phyloP scores from a whole-genome alignment of 2,329 filamentous ascomycete species.

The Talaromyces sp. region DNA sequence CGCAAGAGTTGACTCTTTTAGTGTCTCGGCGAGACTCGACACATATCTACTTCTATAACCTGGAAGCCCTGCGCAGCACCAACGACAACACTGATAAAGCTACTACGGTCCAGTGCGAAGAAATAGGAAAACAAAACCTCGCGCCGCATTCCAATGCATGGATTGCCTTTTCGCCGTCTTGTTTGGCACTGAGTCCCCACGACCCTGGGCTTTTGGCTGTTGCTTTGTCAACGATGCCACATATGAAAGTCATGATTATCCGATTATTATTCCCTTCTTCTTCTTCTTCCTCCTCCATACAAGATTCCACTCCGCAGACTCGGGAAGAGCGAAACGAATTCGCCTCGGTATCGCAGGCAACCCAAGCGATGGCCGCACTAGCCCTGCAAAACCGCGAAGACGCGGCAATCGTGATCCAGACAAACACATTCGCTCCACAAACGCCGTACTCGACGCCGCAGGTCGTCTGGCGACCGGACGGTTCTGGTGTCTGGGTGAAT shows the following conservation, averaged over 20 bases:
- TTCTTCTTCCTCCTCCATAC: not conserved
- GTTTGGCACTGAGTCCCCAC: slow-evolving; percentile 52
- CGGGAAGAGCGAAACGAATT: slow-evolving; percentile 2
- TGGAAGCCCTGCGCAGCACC: slow-evolving; percentile 2
- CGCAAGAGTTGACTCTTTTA: slow-evolving; percentile 45
- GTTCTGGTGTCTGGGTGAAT: slow-evolving; percentile 60
- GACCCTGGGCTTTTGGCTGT: slow-evolving; percentile 54
- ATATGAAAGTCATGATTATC: slow-evolving; percentile 60
- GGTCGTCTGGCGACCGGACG: slow-evolving; percentile 58
- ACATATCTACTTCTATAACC: slow-evolving; percentile 52
- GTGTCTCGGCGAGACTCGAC: slow-evolving; percentile 56
- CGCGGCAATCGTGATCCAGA: slow-evolving; percentile 56
- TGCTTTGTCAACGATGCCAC: slow-evolving; percentile 56
- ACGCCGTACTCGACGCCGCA: slow-evolving; percentile 61
- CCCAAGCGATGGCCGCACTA: slow-evolving; percentile 49
- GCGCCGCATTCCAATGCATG: slow-evolving; percentile 61
- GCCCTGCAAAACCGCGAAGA: slow-evolving; percentile 53
- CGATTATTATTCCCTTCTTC: slow-evolving; percentile 50
- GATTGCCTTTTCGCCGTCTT: slow-evolving; percentile 59
- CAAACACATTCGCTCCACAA: slow-evolving; percentile 59
- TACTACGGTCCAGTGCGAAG: slow-evolving; percentile 24
- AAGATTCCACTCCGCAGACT: not conserved
- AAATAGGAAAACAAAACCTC: slow-evolving; percentile 56
- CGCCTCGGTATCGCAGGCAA: slow-evolving; percentile 41
- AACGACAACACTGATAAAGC: not conserved